Base-by-base conservation (phyloP, 805 yeast genomes). In the Kregervanrija fluxuum region DNA sequence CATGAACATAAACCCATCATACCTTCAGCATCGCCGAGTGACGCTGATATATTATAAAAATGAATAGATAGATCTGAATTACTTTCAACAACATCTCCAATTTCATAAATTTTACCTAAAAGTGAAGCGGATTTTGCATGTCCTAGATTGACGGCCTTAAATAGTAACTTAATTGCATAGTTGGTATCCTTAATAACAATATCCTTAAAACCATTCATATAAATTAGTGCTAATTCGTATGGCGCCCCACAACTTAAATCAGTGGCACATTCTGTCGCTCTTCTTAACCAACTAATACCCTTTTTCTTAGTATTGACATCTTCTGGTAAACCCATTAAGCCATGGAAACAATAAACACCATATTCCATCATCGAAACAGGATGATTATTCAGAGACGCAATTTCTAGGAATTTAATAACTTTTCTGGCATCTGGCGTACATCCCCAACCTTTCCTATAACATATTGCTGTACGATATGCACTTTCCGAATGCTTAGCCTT, bases 1-100 rank as follows among this genome's bases (percentile, higher is more conserved):
- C 98, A 93, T 1, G 97, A 96, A 62, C 97, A 90, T 68, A 91
- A 71, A 1, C 95, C 90, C 56, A 91, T 70, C 95, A 91, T 93
- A 10, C 95, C 82, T 40, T 77, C 80, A 1, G 95, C 75, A 61
- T 93, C 95, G 6, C 96, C 96, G 4, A 82, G 82, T 30, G 82
- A 62, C 0, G 98, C 96, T 0, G 96, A 96, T 51, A 85, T 80
- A 0, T 95, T 89, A 62, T 87, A 91, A 61, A 90, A 91, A 61
- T 93, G 97, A 37, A 93, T 86, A 1, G 95, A 84, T 40, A 91
- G 69, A 51, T 85, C 83, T 1, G 89, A 70, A 61, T 93, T 95
- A 48, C 79, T 84, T 2, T 87, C 85, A 11, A 89, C 73, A 47
- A 79, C 61, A 47, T 77, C 85, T 8, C 93, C 98, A 32, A 79